Evolutionary conservation across 2,329 filamentous ascomycete genomes (phyloP).

Genomic region (Blumeria hordei): DNA sequence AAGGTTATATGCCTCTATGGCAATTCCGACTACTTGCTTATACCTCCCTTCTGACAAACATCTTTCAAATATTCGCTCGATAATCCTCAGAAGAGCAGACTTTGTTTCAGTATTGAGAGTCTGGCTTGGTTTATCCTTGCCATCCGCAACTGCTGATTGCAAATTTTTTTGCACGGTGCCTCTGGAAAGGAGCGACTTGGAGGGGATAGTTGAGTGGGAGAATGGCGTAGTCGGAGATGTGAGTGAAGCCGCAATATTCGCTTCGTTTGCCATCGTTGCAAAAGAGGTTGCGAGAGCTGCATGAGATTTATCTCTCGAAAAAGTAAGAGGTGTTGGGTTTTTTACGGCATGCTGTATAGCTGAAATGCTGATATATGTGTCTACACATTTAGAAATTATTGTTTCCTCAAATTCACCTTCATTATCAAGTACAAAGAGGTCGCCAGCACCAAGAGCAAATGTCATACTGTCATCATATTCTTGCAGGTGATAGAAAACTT

Average conservation of each 20-base stretch:
- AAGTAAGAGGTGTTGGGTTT: constrained; percentile 23
- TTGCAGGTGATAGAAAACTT: constrained; percentile 97
- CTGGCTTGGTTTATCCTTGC: constrained; percentile 13
- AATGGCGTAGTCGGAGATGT: constrained; percentile 86
- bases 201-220: constrained; percentile 76
- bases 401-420: constrained; percentile 95
- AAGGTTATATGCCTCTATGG: constrained; percentile 80
- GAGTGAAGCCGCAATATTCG: constrained; percentile 32
- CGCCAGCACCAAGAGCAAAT: constrained; percentile 82
- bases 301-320: constrained; percentile 25
- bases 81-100: constrained; percentile 56
- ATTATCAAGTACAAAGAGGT: constrained; percentile 79
- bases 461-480: constrained; percentile 99
- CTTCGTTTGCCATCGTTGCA: constrained; percentile 38
- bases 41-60: constrained; percentile 74
- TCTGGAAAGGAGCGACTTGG: constrained; percentile 83
- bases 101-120: constrained; percentile 47
- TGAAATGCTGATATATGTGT: constrained; percentile 79
- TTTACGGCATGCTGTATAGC: constrained; percentile 21
- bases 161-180: constrained; percentile 38
- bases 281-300: constrained; percentile 52
- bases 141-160: constrained; percentile 21
- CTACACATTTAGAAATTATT: constrained; percentile 93
- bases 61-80: constrained; percentile 74
- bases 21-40: constrained; percentile 88